Percentiles rank a stretch among this genome's conserved stretches.
These are phyloP conservation scores for Eucalyptus fibrosa DNA, from an alignment of 345 rosid genomes.

Conservation along the genomic window DNA sequence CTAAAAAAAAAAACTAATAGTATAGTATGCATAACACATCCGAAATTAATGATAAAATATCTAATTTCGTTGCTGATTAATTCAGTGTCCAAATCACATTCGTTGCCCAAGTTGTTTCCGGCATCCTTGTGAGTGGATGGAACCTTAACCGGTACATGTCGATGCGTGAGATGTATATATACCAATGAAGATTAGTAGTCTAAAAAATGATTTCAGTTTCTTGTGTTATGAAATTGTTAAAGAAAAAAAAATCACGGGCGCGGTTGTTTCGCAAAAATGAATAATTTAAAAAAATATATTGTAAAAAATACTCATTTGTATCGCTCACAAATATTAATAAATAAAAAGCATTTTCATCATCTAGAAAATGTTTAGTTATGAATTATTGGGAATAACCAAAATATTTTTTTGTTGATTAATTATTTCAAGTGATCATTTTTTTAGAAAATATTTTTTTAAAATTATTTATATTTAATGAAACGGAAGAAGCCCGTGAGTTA, in stretches of 20 bases:
- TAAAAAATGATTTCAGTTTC: background rate
- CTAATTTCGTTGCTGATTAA: rapidly evolving
- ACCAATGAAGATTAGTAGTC: background rate
- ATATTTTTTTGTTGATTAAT: background rate
- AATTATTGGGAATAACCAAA: rapidly evolving
- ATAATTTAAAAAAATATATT: rapidly evolving
- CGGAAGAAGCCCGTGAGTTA: too few species aligned
- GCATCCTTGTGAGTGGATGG: rapidly evolving
- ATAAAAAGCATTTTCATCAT: background rate
- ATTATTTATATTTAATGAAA: too few species aligned
- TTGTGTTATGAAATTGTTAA: background rate
- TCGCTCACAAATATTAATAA: background rate
- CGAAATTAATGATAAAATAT: too few species aligned
- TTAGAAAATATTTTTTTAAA: too few species aligned
- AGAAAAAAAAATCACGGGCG: rapidly evolving
- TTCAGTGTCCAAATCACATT: too few species aligned
- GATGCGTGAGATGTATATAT: rapidly evolving
- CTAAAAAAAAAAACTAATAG: rapidly evolving
- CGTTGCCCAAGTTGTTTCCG: rapidly evolving
- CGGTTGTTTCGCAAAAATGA: rapidly evolving
- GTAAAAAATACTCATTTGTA: rapidly evolving
- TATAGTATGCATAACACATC: background rate
- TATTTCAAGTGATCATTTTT: background rate
- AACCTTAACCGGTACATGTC: background rate
- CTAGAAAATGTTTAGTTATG: background rate